Evolutionary conservation across 108 stramenopile species (phyloP).

Genomic region (Cyclostephanos invisitatus): DNA sequence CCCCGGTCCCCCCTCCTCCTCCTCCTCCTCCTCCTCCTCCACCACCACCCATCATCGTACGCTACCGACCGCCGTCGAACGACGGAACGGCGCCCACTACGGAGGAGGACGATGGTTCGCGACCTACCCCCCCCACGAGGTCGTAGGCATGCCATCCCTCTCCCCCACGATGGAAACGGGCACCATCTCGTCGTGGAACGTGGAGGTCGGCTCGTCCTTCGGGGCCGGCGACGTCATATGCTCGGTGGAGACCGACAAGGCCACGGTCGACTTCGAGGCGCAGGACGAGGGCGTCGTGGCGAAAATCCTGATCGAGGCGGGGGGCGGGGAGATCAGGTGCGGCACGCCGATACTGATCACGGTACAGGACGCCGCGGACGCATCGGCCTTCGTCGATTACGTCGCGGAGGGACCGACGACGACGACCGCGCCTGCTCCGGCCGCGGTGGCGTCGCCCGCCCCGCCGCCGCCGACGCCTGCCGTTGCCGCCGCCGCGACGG

Average conservation of each 20-base stretch:
- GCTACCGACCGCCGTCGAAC: constrained; percentile 8
- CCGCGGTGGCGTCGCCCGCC: constrained; percentile 40
- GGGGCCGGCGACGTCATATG: constrained; percentile 91
- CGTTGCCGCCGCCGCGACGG: constrained; percentile 42
- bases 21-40: neutral
- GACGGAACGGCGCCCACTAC: too few species aligned
- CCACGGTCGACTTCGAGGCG: constrained; percentile 96
- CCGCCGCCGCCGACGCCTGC: constrained; percentile 29
- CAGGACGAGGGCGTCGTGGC: constrained; percentile 97
- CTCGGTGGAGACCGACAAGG: constrained; percentile 98
- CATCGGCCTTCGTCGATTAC: constrained; percentile 91
- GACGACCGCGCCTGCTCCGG: constrained; percentile 28
- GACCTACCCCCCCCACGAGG: constrained; percentile 80
- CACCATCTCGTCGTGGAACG: constrained; percentile 85
- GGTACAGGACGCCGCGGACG: constrained; percentile 86
- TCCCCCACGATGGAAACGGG: constrained; percentile 97
- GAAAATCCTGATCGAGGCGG: constrained; percentile 85
- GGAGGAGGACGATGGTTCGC: constrained; percentile 71
- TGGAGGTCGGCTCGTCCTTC: constrained; percentile 82
- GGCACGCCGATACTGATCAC: constrained; percentile 93
- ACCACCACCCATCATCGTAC: neutral
- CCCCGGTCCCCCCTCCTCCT: neutral
- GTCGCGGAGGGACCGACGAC: constrained; percentile 47
- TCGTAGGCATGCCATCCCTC: constrained; percentile 93
- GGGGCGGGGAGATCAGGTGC: constrained; percentile 76